Conservation (phyloP, 2,329 filamentous ascomycete species). For the Tolypocladium tundrense region DNA sequence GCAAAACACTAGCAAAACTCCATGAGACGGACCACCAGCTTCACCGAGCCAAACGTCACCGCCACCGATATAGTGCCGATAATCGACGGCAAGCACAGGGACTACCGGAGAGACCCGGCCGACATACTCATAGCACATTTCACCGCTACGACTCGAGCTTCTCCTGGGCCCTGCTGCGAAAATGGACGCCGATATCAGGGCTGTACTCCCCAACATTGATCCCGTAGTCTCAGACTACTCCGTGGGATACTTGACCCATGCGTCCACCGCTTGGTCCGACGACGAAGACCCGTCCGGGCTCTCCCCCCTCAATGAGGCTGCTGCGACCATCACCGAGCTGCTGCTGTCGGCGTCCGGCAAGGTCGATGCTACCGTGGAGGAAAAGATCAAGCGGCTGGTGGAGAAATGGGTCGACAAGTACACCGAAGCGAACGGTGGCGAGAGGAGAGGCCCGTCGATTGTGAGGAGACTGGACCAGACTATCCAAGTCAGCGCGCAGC, state of each 20-base stretch:
- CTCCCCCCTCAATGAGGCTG: constrained; percentile 77
- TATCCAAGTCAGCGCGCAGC: constrained; percentile 85
- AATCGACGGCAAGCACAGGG: neutral
- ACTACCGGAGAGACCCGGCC: neutral
- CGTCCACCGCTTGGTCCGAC: constrained; percentile 75
- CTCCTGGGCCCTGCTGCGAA: constrained; percentile 5
- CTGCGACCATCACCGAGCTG: constrained; percentile 73
- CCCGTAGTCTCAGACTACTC: constrained; percentile 86
- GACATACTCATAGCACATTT: neutral
- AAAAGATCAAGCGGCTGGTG: constrained; percentile 72
- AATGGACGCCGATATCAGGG: constrained; percentile 85
- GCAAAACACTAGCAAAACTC: neutral
- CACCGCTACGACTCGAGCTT: too few species aligned
- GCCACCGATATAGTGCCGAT: neutral
- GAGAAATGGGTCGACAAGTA: constrained; percentile 83
- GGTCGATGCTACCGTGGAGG: constrained; percentile 59
- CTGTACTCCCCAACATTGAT: constrained; percentile 78
- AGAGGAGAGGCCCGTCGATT: constrained; percentile 62
- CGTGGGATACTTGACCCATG: constrained; percentile 88
- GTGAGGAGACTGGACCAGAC: constrained; percentile 86
- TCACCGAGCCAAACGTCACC: neutral
- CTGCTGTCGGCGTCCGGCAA: constrained; percentile 89
- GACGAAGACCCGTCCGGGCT: constrained; percentile 55
- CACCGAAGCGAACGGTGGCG: constrained; percentile 60
- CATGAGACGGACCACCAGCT: neutral